A percentile compares a stretch with the other conserved stretches of the same genome.
These are phyloP conservation scores for Termitomyces sp. DNA, from an alignment of 768 basidiomycete genomes.

Conservation along the genomic window DNA sequence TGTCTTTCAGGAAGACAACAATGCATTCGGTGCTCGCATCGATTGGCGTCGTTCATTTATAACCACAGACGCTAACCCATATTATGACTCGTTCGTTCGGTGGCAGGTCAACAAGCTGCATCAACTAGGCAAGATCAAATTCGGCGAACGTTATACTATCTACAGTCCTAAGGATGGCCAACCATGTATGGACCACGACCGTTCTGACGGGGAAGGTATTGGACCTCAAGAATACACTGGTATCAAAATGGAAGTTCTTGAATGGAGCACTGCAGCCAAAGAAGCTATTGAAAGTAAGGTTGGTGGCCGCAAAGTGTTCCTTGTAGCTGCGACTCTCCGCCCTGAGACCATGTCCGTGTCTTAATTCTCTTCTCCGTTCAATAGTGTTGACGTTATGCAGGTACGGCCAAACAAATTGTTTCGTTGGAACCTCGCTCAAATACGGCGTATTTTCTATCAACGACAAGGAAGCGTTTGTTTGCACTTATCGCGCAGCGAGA, in stretches of 20 bases:
- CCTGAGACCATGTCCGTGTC: constrained; percentile 88
- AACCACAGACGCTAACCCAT: constrained; percentile 94
- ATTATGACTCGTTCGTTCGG: constrained; percentile 93
- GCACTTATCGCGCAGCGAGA: constrained; percentile 86
- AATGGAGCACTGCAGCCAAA: constrained; percentile 74
- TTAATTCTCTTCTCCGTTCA: constrained; percentile 2
- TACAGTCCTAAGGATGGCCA: constrained; percentile 99
- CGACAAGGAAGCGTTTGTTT: constrained; percentile 82
- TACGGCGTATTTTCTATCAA: constrained; percentile 91
- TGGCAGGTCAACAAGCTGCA: constrained; percentile 97
- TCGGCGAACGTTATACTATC: constrained; percentile 96
- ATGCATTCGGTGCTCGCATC: constrained; percentile 86
- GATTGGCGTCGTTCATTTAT: constrained; percentile 96
- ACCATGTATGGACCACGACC: constrained; percentile 99
- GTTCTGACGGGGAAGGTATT: constrained; percentile 88
- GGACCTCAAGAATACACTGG: constrained; percentile 95
- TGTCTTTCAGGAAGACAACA: constrained; percentile 52
- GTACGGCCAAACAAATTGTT: constrained; percentile 99
- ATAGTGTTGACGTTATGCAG: constrained; percentile 27
- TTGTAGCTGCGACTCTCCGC: constrained; percentile 94
- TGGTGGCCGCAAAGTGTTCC: constrained; percentile 74
- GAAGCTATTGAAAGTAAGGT: constrained; percentile 59
- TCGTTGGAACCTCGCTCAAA: constrained; percentile 84
- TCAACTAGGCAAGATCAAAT: constrained; percentile 88
- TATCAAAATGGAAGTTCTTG: constrained; percentile 88